A percentile compares a stretch with the other conserved stretches of the same genome.
Evolutionary conservation across 2,329 filamentous ascomycete species (phyloP).

Genomic region (Beauveria varroae): DNA sequence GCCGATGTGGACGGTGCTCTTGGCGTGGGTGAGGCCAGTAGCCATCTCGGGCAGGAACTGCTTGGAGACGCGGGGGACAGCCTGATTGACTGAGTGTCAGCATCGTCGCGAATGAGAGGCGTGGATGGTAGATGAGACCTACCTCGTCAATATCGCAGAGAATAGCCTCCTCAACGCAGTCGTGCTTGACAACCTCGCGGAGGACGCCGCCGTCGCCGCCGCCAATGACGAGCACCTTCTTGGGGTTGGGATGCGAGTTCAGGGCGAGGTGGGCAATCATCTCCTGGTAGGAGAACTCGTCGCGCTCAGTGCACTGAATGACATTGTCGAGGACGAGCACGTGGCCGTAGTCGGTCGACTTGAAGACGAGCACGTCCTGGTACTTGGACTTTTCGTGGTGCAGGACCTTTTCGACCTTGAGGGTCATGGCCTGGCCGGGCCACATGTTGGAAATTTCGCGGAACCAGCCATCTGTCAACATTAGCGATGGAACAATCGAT

Average conservation of each 20-base stretch:
- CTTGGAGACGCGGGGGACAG: conserved; percentile 97
- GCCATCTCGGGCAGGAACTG: conserved; percentile 94
- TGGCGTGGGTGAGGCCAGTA: conserved; percentile 87
- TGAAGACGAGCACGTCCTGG: conserved; percentile 98
- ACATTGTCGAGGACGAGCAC: conserved; percentile 98
- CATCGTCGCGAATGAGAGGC: not conserved
- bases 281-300: conserved; percentile 99
- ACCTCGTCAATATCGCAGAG: conserved; percentile 95
- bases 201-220: conserved; percentile 96
- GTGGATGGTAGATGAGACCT: conserved; percentile 26
- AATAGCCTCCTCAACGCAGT: conserved; percentile 88
- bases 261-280: conserved; percentile 99
- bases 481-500: conserved; percentile 12
- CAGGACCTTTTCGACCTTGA: conserved; percentile 94
- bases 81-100: conserved; percentile 30
- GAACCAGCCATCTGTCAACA: conserved; percentile 90
- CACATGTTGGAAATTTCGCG: conserved; percentile 98
- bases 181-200: conserved; percentile 98
- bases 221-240: conserved; percentile 97
- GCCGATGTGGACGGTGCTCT: conserved; percentile 84
- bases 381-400: conserved; percentile 99
- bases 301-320: conserved; percentile 96
- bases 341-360: conserved; percentile 93
- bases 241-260: conserved; percentile 96
- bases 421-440: conserved; percentile 97